Evolutionary conservation across 441 rosid species (phyloP).

Genomic region (Pelargonium myrrhifolium): DNA sequence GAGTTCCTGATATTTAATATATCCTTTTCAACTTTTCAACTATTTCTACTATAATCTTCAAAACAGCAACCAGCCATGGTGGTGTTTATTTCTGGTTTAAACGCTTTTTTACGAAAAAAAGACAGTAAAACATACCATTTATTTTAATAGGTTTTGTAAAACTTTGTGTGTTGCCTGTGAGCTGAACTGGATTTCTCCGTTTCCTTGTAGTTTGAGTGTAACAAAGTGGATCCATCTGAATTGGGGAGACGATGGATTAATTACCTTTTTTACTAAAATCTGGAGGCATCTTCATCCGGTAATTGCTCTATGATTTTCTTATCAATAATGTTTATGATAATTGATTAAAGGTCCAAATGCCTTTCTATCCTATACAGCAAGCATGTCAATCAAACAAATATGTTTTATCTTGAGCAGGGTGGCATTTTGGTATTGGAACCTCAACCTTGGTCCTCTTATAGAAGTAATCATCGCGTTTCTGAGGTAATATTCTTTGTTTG

Average conservation of each 20-base stretch:
- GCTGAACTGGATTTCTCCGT: constrained; percentile 14
- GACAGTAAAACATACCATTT: neutral
- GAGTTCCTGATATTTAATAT: too few relatives aligned
- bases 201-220: constrained; percentile 68
- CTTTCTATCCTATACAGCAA: neutral
- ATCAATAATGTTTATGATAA: neutral
- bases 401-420: constrained; percentile 44
- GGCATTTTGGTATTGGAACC: constrained; percentile 84
- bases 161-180: neutral
- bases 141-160: neutral
- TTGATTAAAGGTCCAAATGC: neutral
- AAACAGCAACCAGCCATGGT: neutral
- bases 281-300: constrained; percentile 81
- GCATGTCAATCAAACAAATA: neutral
- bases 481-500: constrained; percentile 36
- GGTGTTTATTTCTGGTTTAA: neutral
- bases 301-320: constrained; percentile 16
- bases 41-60: neutral
- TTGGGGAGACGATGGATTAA: constrained; percentile 91
- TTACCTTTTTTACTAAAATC: constrained; percentile 58
- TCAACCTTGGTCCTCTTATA: constrained; percentile 95
- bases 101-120: too few relatives aligned
- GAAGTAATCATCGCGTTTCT: constrained; percentile 61
- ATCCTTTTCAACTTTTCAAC: neutral
- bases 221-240: constrained; percentile 95